Evolutionary conservation across 495 filamentous ascomycete species (phyloP), one percentile per base, ranked within the genome.

Genomic region (Penicillium egyptiacum): DNA sequence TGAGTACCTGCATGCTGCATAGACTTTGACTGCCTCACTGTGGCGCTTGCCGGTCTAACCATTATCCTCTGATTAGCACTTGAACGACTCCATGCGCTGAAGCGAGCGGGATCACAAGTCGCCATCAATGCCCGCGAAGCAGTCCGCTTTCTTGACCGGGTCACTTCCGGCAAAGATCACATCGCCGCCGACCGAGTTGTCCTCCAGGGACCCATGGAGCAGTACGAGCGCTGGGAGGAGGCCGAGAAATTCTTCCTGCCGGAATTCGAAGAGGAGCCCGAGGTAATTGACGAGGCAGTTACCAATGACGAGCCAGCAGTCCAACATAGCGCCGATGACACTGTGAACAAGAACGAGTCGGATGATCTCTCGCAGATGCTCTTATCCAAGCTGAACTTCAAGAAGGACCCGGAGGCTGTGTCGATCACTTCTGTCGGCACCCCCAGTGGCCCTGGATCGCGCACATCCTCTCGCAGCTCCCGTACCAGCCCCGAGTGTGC

Each of bases 101-200:
- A 86, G 70, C 79, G 80, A 59, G 80, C 77, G 54, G 78, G 70
- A 47, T 83, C 79, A 26, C 73, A 80, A 54, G 70, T 79, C 63
- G 80, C 80, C 56, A 76, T 81, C 62, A 86, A 87, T 67, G 84
- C 86, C 54, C 79, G 81, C 31, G 84, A 87, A 67, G 80, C 83
- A 28, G 77, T 88, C 53, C 77, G 81, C 53, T 88, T 85, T 70
- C 82, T 88, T 61, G 86, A 88, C 62, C 77, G 83, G 43, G 79
- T 82, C 26, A 86, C 85, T 22, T 81, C 79, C 43, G 78, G 76
- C 45, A 79, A 79, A 53, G 79, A 79, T 45, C 75, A 75, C 20
- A 74, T 79, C 28, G 62, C 79, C 16, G 64, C 79, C 60, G 73
- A 77, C 28, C 63, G 75, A 7, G 74, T 86, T 19, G 58, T 71